Evolutionary conservation across 768 basidiomycete species (phyloP).

Genomic region (Tylopilus subfusipes): DNA sequence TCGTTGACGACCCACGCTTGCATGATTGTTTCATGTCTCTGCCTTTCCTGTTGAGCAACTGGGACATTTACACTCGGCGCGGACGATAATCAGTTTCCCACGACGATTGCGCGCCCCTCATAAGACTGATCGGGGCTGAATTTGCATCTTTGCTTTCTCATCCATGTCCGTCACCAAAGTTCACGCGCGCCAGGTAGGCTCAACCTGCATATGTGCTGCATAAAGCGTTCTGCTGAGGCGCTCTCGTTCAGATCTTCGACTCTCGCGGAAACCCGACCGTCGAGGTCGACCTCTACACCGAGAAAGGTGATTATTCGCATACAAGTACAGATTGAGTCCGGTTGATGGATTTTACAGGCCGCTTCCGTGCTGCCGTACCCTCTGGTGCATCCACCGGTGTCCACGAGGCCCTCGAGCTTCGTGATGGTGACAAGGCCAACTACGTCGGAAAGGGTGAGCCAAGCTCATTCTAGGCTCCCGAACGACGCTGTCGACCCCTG

Average conservation of each 20-base stretch:
- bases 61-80: conserved; percentile 7
- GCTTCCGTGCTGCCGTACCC: conserved; percentile 91
- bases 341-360: conserved; percentile 49
- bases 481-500: neutral
- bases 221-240: conserved; percentile 9
- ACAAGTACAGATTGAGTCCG: conserved; percentile 7
- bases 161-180: conserved; percentile 91
- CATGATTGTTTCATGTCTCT: conserved; percentile 12
- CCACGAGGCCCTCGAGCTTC: conserved; percentile 98
- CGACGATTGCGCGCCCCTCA: conserved; percentile 19
- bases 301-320: conserved; percentile 57
- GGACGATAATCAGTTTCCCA: conserved; percentile 40
- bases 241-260: conserved; percentile 83
- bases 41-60: neutral
- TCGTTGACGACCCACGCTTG: neutral
- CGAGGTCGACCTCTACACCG: conserved; percentile 87
- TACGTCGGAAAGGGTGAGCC: conserved; percentile 92
- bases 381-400: conserved; percentile 98
- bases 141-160: conserved; percentile 28
- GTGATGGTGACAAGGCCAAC: conserved; percentile 88
- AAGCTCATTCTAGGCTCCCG: neutral
- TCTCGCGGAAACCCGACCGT: conserved; percentile 98
- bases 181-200: conserved; percentile 82
- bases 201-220: neutral
- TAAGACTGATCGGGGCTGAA: conserved; percentile 18